phyloP scores from a whole-genome alignment of 768 basidiomycete species.

The Obba rivulosa region DNA sequence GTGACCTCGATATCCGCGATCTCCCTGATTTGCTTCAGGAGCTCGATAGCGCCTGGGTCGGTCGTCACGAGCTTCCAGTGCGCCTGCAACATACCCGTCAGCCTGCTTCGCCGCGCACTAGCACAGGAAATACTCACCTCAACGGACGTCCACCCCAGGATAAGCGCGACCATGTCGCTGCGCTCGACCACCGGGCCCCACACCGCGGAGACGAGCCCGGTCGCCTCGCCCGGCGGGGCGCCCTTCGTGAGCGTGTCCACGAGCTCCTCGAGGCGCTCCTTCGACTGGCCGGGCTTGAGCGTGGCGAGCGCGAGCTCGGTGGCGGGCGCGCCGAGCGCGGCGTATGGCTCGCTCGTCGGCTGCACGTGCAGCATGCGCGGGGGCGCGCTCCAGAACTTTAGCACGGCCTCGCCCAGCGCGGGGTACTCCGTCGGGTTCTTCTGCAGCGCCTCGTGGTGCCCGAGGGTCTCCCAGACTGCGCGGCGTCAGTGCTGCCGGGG shows the following conservation, averaged over 20 bases:
- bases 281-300: constrained; percentile 4
- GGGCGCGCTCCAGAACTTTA: not conserved
- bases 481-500: too few relatives aligned
- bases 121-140: constrained; percentile 5
- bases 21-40: constrained; percentile 2
- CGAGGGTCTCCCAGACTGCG: constrained; percentile 11
- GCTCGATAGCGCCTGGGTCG: not conserved
- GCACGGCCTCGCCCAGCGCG: not conserved
- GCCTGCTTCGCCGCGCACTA: not conserved
- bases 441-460: constrained; percentile 2
- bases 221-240: not conserved
- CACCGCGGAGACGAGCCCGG: constrained; percentile 1
- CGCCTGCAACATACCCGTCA: not conserved
- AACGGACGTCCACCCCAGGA: constrained; percentile 10
- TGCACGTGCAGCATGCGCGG: constrained; percentile 6
- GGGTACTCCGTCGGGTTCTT: constrained; percentile 7
- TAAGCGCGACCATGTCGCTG: not conserved
- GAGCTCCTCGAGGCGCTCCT: constrained; percentile 1
- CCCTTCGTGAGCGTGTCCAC: not conserved
- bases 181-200: constrained; percentile 10
- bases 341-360: constrained; percentile 6
- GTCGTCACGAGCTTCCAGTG: constrained; percentile 7
- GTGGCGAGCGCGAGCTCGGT: constrained; percentile 9
- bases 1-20: constrained; percentile 1
- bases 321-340: constrained; percentile 9